Evolutionary conservation across 306 rosid genomes (phyloP), one percentile per base, ranked within the genome.

Genomic region (Cyclanthera cordifolia): DNA sequence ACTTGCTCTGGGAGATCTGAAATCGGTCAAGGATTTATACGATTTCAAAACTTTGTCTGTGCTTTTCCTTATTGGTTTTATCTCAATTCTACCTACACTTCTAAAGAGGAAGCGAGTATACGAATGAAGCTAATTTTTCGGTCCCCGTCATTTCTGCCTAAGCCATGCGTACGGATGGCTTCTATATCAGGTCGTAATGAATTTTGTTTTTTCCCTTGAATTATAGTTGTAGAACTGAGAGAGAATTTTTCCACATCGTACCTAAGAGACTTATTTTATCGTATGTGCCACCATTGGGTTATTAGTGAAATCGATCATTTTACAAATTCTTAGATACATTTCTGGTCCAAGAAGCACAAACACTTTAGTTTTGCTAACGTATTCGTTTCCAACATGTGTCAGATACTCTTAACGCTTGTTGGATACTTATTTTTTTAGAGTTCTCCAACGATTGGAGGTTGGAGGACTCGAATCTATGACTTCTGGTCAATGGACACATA

Each of bases 1-100:
- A 70, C 99, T 88, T 76, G 95, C 99, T 59, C 96, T 94, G 13
- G 99, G 97, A 74, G 99, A 94, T 83, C 88, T 94, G 30, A 88
- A 86, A 76, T 94, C 99, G 16, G 82, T 94, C 72, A 94, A 83
- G 85, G 99, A 94, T 72, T 86, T 94, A 57, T 94, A 90, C 51
- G 97, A 94, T 77, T 86, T 88, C 41, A 94, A 88, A 82, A 94
- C 99, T 46, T 74, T 94, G 78, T 80, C 78, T 14, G 97, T 94
- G 54, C 97, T 94, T 56, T 94, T 90, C 84, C 91, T 94, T 50
- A 88, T 94, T 78, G 97, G 99, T 71, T 90, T 87, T 52, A 69
- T 94, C 80, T 79, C 84, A 76, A 90, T 94, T 67, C 24, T 69
- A 23, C 99, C 99, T 0, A 82, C 97, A 14, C 53, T 94, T 76